A percentile compares a stretch with the other conserved stretches of the same genome.
phyloP scores from a whole-genome alignment of 176 grass and related monocot species.

The Carex myosuroides region DNA sequence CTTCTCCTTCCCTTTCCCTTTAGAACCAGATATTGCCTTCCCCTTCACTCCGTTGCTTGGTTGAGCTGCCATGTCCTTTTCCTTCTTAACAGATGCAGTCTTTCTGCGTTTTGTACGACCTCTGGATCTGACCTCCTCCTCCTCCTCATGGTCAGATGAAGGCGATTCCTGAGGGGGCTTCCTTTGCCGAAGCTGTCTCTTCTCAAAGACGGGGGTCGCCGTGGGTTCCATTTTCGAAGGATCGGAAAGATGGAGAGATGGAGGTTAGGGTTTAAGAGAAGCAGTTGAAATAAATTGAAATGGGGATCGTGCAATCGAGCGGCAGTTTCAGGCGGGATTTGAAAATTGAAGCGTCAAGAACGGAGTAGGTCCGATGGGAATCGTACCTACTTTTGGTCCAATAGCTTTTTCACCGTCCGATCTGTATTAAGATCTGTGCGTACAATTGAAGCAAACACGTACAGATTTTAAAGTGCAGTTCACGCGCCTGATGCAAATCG shows the following conservation, averaged over 20 bases:
- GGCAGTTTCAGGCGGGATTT: too few relatives aligned
- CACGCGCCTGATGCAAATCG: too few relatives aligned
- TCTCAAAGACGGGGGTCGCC: neutral
- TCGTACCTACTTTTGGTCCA: too few relatives aligned
- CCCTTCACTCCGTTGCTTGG: neutral
- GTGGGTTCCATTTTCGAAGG: neutral
- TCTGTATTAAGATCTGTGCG: too few relatives aligned
- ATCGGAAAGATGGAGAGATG: neutral
- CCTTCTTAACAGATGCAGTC: neutral
- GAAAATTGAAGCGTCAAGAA: too few relatives aligned
- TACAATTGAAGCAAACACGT: too few relatives aligned
- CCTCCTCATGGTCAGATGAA: neutral
- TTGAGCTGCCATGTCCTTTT: too few relatives aligned
- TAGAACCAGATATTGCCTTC: neutral
- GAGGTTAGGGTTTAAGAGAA: neutral
- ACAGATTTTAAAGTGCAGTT: too few relatives aligned
- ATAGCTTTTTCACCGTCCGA: too few relatives aligned
- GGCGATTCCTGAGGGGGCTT: neutral
- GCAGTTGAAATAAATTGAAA: too few relatives aligned
- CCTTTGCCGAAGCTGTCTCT: neutral
- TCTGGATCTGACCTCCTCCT: neutral
- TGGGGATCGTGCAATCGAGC: too few relatives aligned
- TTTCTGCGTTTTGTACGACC: neutral
- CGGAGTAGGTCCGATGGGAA: too few relatives aligned
- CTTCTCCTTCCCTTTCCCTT: slow-evolving; percentile 19